phyloP scores from a whole-genome alignment of 176 grass and related monocot species.

The Coix lacrymajobi region DNA sequence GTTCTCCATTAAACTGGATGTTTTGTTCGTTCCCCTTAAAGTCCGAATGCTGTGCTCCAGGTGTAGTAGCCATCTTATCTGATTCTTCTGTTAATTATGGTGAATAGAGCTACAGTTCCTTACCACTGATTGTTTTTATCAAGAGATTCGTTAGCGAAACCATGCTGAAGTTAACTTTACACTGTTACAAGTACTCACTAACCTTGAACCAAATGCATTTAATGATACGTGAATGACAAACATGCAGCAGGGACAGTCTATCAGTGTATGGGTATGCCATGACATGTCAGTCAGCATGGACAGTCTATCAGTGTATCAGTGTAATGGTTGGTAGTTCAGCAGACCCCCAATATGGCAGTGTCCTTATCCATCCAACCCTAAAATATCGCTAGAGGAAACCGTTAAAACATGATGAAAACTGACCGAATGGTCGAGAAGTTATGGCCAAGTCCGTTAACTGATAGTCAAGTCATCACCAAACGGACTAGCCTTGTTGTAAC shows the following conservation, averaged over 20 bases:
- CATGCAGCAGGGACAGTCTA: background rate
- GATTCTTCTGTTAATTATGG: background rate
- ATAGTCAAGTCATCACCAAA: background rate
- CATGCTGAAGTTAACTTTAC: background rate
- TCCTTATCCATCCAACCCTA: background rate
- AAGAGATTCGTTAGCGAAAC: background rate
- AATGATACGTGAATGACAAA: background rate
- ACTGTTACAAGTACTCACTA: background rate
- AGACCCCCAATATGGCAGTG: background rate
- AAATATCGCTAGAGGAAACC: background rate
- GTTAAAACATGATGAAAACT: background rate
- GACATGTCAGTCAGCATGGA: background rate
- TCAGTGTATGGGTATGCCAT: no score
- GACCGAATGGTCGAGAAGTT: background rate
- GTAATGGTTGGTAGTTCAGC: background rate
- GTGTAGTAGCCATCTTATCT: background rate
- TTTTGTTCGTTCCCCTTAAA: background rate
- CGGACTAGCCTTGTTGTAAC: background rate
- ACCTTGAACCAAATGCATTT: background rate
- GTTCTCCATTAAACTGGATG: constrained; percentile 11
- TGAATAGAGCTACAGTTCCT: background rate
- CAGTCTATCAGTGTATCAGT: background rate
- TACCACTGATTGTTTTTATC: background rate
- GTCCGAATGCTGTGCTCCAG: background rate
- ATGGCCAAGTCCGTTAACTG: background rate